These are phyloP conservation scores for Kwoniella pini DNA, from an alignment of 768 basidiomycete genomes.

Conservation along the genomic window DNA sequence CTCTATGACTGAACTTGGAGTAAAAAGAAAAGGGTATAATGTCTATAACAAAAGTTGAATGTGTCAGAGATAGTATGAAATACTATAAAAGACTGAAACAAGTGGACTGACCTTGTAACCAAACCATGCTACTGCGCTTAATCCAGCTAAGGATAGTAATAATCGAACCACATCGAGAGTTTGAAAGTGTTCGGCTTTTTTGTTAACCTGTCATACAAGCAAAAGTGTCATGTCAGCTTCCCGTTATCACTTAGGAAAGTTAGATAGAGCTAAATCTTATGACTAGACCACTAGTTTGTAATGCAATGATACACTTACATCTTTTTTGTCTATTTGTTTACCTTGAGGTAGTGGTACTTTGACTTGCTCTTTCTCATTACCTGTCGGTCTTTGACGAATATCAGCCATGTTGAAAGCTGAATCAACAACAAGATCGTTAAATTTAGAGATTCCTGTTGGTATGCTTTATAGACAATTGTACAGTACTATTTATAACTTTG, in stretches of 20 bases:
- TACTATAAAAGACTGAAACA: not conserved
- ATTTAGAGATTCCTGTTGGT: too few relatives aligned
- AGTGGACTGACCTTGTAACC: slow-evolving; percentile 14
- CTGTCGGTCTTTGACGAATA: not conserved
- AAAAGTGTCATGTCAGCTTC: too few relatives aligned
- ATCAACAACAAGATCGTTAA: not conserved
- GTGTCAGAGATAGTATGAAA: not conserved
- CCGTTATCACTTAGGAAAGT: too few relatives aligned
- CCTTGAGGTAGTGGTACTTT: slow-evolving; percentile 5
- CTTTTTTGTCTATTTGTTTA: slow-evolving; percentile 4
- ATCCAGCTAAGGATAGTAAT: slow-evolving; percentile 10
- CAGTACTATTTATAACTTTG: too few relatives aligned
- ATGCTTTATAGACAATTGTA: too few relatives aligned
- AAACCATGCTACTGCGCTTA: slow-evolving; percentile 17
- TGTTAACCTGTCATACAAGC: slow-evolving; percentile 6
- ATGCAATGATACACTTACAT: slow-evolving; percentile 2
- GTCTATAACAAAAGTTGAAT: slow-evolving; percentile 6
- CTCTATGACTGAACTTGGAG: not conserved
- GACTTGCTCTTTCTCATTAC: slow-evolving; percentile 2
- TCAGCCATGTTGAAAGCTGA: slow-evolving; percentile 4
- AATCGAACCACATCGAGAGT: slow-evolving; percentile 3
- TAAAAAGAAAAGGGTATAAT: slow-evolving; percentile 6
- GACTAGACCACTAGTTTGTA: too few relatives aligned
- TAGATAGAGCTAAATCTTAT: too few relatives aligned
- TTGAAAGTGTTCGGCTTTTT: slow-evolving; percentile 11